These are phyloP conservation scores for Arthrobotrys iridis DNA, from an alignment of 2,329 filamentous ascomycete genomes.

Conservation along the genomic window DNA sequence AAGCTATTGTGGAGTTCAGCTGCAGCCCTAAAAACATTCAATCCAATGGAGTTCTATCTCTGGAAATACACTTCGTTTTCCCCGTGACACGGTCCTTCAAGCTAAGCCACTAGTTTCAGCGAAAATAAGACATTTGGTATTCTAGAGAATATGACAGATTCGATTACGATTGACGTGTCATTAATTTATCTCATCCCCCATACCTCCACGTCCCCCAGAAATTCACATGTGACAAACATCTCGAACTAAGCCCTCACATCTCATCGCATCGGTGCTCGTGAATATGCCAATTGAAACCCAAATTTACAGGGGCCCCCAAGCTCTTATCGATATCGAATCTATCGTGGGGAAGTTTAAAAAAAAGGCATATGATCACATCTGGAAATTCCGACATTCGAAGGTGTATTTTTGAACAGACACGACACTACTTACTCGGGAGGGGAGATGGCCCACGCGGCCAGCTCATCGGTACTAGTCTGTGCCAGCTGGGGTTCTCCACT, in stretches of 20 bases:
- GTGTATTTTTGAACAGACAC: slow-evolving; percentile 15
- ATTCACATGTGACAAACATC: background rate
- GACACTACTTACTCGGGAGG: slow-evolving; percentile 18
- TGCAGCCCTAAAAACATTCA: background rate
- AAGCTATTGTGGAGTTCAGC: slow-evolving; percentile 17
- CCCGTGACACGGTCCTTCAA: slow-evolving; percentile 19
- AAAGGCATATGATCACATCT: slow-evolving; percentile 35
- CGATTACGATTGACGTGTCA: slow-evolving; percentile 15
- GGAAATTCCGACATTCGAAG: slow-evolving; percentile 18
- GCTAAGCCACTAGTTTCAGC: slow-evolving; percentile 21
- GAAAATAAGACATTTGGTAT: slow-evolving; percentile 21
- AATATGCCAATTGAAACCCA: background rate
- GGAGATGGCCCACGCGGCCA: slow-evolving; percentile 18
- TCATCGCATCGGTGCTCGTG: background rate
- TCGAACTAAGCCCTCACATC: background rate
- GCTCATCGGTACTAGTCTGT: background rate
- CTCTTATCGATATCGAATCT: slow-evolving; percentile 41
- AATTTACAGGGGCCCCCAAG: background rate
- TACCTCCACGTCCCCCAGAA: too few relatives aligned
- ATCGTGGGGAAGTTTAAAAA: slow-evolving; percentile 12
- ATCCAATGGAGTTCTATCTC: background rate
- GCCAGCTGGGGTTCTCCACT: slow-evolving; percentile 17
- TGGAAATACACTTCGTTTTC: slow-evolving; percentile 5
- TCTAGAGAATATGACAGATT: slow-evolving; percentile 9
- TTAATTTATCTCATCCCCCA: background rate